These are phyloP conservation scores for Grosmannia serpens DNA, from an alignment of 2,329 filamentous ascomycete genomes.

Conservation along the genomic window DNA sequence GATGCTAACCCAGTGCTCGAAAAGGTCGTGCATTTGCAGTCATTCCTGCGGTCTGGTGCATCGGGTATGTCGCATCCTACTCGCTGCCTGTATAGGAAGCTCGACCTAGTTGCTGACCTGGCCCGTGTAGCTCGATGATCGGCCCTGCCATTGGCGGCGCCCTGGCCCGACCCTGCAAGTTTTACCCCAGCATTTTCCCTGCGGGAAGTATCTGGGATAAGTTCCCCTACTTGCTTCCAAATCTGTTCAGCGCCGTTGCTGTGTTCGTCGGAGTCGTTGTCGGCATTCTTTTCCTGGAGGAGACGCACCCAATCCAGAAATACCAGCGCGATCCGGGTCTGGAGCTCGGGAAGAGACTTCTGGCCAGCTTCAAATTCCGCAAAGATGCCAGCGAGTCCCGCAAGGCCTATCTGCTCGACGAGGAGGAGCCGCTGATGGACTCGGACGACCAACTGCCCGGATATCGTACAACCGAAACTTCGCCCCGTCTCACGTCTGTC, in stretches of 20 bases:
- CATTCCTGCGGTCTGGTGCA: slow-evolving; percentile 96
- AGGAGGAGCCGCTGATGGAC: slow-evolving; percentile 53
- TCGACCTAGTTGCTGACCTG: slow-evolving; percentile 7
- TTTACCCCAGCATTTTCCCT: slow-evolving; percentile 64
- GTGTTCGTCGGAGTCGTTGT: slow-evolving; percentile 65
- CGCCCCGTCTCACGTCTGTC: slow-evolving; percentile 6
- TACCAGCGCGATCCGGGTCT: slow-evolving; percentile 62
- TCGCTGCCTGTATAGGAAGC: no score
- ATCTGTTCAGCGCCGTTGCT: slow-evolving; percentile 76
- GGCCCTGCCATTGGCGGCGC: slow-evolving; percentile 86
- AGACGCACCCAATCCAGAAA: slow-evolving; percentile 82
- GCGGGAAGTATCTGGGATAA: slow-evolving; percentile 67
- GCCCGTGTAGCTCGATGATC: slow-evolving; percentile 63
- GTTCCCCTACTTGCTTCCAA: slow-evolving; percentile 85
- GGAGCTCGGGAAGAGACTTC: slow-evolving; percentile 63
- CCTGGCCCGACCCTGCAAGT: slow-evolving; percentile 74
- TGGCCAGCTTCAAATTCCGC: slow-evolving; percentile 29
- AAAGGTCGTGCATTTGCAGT: slow-evolving; percentile 85
- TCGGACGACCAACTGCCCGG: slow-evolving; percentile 52
- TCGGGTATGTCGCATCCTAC: slow-evolving; percentile 47
- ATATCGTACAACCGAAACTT: slow-evolving; percentile 49
- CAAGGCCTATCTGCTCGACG: slow-evolving; percentile 23
- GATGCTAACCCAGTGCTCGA: background rate
- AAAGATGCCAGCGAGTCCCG: background rate
- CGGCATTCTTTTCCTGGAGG: slow-evolving; percentile 80